Percentiles rank a stretch among this genome's conserved stretches.
phyloP scores from a whole-genome alignment of 805 yeast genomes.

The Candida pini region DNA sequence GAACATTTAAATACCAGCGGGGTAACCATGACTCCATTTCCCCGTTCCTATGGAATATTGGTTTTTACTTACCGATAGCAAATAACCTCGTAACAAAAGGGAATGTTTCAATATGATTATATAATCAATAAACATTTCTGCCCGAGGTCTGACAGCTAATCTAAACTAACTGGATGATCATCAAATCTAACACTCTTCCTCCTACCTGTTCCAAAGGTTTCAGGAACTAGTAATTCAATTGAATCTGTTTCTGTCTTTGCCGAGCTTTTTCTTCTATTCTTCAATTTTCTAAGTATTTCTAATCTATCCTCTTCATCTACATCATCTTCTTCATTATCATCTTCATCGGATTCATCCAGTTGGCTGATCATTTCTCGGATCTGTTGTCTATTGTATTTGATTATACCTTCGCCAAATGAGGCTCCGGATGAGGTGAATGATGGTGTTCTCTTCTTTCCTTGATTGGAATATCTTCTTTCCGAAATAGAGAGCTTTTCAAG shows the following conservation, averaged over 20 bases:
- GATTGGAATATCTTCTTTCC: conserved; percentile 1
- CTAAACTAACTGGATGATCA: no score
- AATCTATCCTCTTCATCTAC: conserved; percentile 1
- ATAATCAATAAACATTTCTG: no score
- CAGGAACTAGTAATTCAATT: conserved; percentile 20
- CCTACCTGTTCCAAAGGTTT: conserved; percentile 17
- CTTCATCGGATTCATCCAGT: conserved; percentile 15
- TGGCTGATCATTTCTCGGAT: conserved; percentile 28
- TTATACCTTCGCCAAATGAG: conserved; percentile 32
- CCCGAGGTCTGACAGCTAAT: no score
- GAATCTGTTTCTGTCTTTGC: not conserved
- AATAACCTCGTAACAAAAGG: no score
- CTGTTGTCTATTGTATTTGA: conserved; percentile 28
- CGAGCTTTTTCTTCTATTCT: not conserved
- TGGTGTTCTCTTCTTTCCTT: conserved; percentile 12
- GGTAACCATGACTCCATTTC: no score
- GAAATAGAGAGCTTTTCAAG: not conserved
- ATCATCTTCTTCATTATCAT: conserved; percentile 8
- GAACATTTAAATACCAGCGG: no score
- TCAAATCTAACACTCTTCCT: conserved; percentile 29
- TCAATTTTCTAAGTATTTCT: not conserved
- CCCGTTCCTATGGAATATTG: no score
- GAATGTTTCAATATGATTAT: no score
- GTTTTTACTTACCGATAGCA: no score
- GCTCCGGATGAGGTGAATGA: conserved; percentile 32